These are phyloP conservation scores for Aspergillus sp. DNA, from an alignment of 2,329 filamentous ascomycete genomes.

Conservation along the genomic window DNA sequence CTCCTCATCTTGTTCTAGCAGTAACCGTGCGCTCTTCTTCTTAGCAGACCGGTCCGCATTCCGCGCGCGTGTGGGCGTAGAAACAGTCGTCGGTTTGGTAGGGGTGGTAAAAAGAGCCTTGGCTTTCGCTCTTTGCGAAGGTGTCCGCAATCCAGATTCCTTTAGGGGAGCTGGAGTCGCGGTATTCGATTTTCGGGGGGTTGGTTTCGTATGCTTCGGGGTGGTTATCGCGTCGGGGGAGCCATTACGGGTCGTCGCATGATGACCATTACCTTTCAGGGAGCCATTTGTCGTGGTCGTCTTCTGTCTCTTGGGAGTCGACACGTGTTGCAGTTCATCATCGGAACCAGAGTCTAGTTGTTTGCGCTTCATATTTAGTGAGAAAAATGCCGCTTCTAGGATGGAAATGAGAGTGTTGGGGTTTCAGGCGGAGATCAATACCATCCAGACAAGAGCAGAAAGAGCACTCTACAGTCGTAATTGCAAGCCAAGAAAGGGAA, in stretches of 20 bases:
- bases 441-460: slow-evolving; percentile 15
- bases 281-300: slow-evolving; percentile 19
- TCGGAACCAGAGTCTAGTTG: slow-evolving; percentile 29
- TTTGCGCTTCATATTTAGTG: slow-evolving; percentile 36
- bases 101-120: slow-evolving; percentile 36
- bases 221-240: slow-evolving; percentile 17
- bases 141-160: slow-evolving; percentile 29
- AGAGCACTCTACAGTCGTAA: too few species aligned
- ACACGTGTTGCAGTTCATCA: slow-evolving; percentile 25
- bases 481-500: not conserved
- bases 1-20: slow-evolving; percentile 69
- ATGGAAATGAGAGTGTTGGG: not conserved
- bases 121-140: slow-evolving; percentile 29
- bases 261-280: slow-evolving; percentile 21
- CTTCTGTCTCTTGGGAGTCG: slow-evolving; percentile 34
- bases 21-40: slow-evolving; percentile 68
- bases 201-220: slow-evolving; percentile 21
- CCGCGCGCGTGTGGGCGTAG: slow-evolving; percentile 56
- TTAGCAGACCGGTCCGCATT: slow-evolving; percentile 79
- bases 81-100: slow-evolving; percentile 21
- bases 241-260: slow-evolving; percentile 13
- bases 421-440: slow-evolving; percentile 17
- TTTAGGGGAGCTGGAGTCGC: slow-evolving; percentile 23
- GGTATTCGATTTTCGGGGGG: slow-evolving; percentile 24
- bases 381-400: slow-evolving; percentile 1